These are phyloP conservation scores for Yamadazyma conglobata DNA, from an alignment of 1,139 yeast genomes.

Conservation along the genomic window DNA sequence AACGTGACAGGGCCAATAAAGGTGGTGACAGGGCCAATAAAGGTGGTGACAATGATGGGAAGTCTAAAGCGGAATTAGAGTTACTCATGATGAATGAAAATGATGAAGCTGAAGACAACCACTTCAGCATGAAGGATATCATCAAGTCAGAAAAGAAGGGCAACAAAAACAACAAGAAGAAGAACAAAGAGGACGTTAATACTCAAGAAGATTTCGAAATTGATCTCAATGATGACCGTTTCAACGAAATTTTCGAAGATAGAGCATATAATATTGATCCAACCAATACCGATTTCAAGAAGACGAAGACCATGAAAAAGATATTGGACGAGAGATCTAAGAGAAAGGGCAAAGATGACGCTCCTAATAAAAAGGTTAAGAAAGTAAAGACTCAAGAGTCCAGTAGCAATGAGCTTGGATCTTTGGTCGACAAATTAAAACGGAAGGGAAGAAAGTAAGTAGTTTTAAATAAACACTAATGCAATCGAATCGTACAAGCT, in stretches of 20 bases:
- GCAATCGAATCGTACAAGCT: too few relatives aligned
- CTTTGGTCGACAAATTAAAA: slow-evolving; percentile 38
- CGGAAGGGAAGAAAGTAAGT: slow-evolving; percentile 20
- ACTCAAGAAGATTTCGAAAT: slow-evolving; percentile 65
- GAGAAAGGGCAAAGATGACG: slow-evolving; percentile 27
- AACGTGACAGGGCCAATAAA: slow-evolving; percentile 18
- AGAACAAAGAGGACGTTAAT: slow-evolving; percentile 39
- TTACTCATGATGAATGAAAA: slow-evolving; percentile 69
- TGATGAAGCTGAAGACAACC: slow-evolving; percentile 44
- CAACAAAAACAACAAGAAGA: slow-evolving; percentile 30
- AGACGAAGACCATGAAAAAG: slow-evolving; percentile 82
- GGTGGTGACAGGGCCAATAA: slow-evolving; percentile 16
- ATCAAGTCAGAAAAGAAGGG: slow-evolving; percentile 69
- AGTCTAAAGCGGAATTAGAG: slow-evolving; percentile 68
- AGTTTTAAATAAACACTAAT: too few relatives aligned
- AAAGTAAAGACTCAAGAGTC: slow-evolving; percentile 2
- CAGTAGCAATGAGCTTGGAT: slow-evolving; percentile 13
- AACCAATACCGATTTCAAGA: slow-evolving; percentile 80
- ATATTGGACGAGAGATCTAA: slow-evolving; percentile 71
- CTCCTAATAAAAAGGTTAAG: slow-evolving; percentile 8
- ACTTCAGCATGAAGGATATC: slow-evolving; percentile 79
- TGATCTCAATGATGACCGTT: slow-evolving; percentile 78
- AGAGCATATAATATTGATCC: slow-evolving; percentile 94
- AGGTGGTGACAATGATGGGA: slow-evolving; percentile 28
- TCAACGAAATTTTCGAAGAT: slow-evolving; percentile 79